Base-by-base conservation (phyloP, 1,284 basidiomycete genomes). In the Marasmius tenuissimus region DNA sequence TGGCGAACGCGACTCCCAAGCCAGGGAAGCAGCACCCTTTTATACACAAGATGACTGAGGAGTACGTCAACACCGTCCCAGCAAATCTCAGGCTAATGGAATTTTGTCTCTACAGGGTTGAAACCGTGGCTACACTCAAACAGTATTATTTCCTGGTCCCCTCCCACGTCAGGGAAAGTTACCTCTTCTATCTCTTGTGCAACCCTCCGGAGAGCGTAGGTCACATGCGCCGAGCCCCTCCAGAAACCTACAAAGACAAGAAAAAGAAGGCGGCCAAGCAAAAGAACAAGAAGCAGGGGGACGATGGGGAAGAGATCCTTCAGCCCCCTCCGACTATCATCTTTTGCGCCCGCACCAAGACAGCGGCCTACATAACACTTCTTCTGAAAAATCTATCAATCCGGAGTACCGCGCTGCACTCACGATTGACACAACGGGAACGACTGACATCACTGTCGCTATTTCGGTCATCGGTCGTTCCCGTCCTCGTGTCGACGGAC, bases 91-190 rank as follows among this genome's bases (percentile, higher is more conserved):
- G 42, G 12, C 54, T 48, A 42, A 57, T 59, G 64, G 61, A 52
- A 64, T 62, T 49, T 51, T 63, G 7, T 42, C 67, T 48, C 52
- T 63, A 9, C 67, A 96, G 94, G 37, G 85, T 93, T 34, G 90
- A 96, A 72, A 98, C 97, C 10, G 87, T 97, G 47, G 81, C 89
- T 59, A 87, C 88, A 5, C 81, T 99, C 58, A 89, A 92, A 68
- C 97, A 99, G 69, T 79, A 89, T 68, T 99, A 97, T 76, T 78
- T 98, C 61, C 91, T 99, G 66, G 90, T 97, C 42, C 97, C 97
- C 0, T 96, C 94, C 0, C 96, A 98, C 73, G 88, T 98, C 57
- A 89, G 96, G 64, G 97, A 99, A 76, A 80, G 87, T 6, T 98
- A 99, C 76, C 87, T 99, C 6, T 96, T 91, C 74, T 82, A 98